phyloP scores from a whole-genome alignment of 768 basidiomycete species.

The Infundibulicybe gibba region DNA sequence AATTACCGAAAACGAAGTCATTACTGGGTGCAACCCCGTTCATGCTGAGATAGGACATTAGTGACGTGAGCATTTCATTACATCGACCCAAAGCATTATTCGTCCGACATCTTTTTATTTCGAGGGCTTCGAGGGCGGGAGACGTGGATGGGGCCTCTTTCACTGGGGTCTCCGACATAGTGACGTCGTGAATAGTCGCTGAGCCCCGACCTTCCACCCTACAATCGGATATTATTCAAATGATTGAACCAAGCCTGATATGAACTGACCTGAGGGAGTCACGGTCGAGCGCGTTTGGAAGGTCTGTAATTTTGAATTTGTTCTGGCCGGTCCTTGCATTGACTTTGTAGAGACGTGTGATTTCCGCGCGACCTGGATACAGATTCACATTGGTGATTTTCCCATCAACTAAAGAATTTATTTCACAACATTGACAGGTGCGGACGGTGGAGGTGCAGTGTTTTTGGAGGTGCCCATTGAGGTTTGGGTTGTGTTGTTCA shows the following conservation, averaged over 20 bases:
- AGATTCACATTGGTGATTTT: constrained; percentile 29
- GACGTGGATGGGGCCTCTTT: constrained; percentile 3
- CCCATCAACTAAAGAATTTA: constrained; percentile 23
- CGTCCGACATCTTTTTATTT: background rate
- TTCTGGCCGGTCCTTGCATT: constrained; percentile 2
- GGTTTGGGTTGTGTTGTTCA: too few relatives aligned
- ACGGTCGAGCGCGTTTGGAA: background rate
- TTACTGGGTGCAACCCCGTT: constrained; percentile 9
- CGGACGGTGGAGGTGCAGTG: background rate
- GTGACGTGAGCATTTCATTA: constrained; percentile 10
- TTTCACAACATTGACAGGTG: constrained; percentile 14
- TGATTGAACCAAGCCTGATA: background rate
- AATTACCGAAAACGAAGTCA: constrained; percentile 9
- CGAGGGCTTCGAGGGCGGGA: background rate
- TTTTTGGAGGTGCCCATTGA: background rate
- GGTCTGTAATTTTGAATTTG: background rate
- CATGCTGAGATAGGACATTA: constrained; percentile 12
- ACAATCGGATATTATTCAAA: background rate
- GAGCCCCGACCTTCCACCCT: constrained; percentile 17
- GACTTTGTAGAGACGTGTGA: constrained; percentile 30
- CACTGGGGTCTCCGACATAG: constrained; percentile 6
- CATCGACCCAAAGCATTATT: constrained; percentile 12
- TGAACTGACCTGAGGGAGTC: background rate
- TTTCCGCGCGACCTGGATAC: constrained; percentile 32
- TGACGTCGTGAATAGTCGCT: constrained; percentile 17